A percentile compares a stretch with the other conserved stretches of the same genome.
phyloP scores from a whole-genome alignment of 257 asterid species.

The Coffea canephora region DNA sequence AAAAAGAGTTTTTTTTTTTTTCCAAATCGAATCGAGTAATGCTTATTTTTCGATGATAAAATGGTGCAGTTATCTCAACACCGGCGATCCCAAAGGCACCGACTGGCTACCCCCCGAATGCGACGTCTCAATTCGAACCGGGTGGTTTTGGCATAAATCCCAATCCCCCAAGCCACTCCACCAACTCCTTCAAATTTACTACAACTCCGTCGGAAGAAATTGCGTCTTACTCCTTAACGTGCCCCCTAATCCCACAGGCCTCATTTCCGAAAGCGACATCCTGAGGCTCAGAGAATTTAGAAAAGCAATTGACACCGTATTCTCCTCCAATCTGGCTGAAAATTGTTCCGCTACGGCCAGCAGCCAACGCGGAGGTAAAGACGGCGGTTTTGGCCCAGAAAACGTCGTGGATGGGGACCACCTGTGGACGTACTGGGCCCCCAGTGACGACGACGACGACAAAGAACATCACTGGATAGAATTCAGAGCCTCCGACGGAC shows the following conservation, averaged over 20 bases:
- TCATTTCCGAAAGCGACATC: slow-evolving; percentile 63
- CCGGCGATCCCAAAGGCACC: slow-evolving; percentile 75
- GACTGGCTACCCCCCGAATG: slow-evolving; percentile 96
- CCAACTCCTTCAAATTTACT: slow-evolving; percentile 64
- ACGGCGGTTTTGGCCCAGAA: slow-evolving; percentile 52
- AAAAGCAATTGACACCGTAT: slow-evolving; percentile 58
- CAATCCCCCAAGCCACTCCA: slow-evolving; percentile 60
- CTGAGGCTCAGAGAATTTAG: slow-evolving; percentile 53
- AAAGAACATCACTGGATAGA: slow-evolving; percentile 58
- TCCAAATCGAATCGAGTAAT: neutral
- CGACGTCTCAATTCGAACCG: slow-evolving; percentile 76
- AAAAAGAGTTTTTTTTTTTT: neutral
- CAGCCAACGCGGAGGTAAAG: slow-evolving; percentile 64
- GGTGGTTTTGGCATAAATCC: slow-evolving; percentile 95
- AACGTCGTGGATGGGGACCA: slow-evolving; percentile 68
- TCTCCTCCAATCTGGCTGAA: slow-evolving; percentile 49
- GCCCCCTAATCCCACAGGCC: slow-evolving; percentile 78
- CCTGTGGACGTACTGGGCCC: slow-evolving; percentile 90
- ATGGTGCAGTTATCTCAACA: slow-evolving; percentile 63
- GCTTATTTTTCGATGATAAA: no score
- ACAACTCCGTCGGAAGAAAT: slow-evolving; percentile 89
- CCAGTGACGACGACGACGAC: slow-evolving; percentile 50
- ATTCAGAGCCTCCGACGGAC: slow-evolving; percentile 29
- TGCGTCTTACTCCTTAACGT: slow-evolving; percentile 80
- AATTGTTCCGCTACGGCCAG: slow-evolving; percentile 46